phyloP scores from a whole-genome alignment of 2,329 filamentous ascomycete species.

The Aspergillus sp. region DNA sequence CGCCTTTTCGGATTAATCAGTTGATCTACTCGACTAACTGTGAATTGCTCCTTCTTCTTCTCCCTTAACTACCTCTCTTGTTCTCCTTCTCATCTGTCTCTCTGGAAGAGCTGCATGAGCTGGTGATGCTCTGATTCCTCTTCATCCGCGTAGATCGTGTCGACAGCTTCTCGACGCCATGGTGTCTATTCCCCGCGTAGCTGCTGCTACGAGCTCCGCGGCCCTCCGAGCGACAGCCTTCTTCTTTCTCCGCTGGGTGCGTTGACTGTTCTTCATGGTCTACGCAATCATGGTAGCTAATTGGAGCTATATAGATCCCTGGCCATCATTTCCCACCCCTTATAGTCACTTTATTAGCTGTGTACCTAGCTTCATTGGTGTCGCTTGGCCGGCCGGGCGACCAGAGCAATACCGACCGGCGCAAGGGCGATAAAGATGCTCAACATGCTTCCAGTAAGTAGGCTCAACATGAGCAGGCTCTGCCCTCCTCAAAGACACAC shows the following conservation, averaged over 20 bases:
- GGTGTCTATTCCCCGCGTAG: constrained; percentile 34
- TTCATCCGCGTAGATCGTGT: not conserved
- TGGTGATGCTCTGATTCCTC: not conserved
- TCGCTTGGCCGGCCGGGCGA: constrained; percentile 20
- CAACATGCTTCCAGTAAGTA: not conserved
- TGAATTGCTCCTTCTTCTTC: not conserved
- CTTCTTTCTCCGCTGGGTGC: constrained; percentile 50
- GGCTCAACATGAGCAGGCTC: not conserved
- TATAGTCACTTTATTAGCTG: constrained; percentile 44
- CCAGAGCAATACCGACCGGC: constrained; percentile 2
- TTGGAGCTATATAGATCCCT: constrained; percentile 36
- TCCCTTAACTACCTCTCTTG: not conserved
- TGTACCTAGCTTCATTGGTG: constrained; percentile 49
- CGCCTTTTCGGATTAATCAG: not conserved
- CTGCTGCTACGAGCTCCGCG: constrained; percentile 40
- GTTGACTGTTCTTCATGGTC: not conserved
- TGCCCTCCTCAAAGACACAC: not conserved
- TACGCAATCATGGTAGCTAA: not conserved
- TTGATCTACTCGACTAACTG: too few species aligned
- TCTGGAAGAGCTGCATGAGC: constrained; percentile 5
- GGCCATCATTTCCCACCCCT: constrained; percentile 39
- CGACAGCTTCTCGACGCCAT: constrained; percentile 24
- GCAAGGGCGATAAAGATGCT: constrained; percentile 11
- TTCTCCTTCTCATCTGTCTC: not conserved
- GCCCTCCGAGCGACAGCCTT: constrained; percentile 40